A percentile compares a stretch with the other conserved stretches of the same genome.
Evolutionary conservation across 2,329 filamentous ascomycete species (phyloP).

Genomic region (Chrysoporthe cubensis): DNA sequence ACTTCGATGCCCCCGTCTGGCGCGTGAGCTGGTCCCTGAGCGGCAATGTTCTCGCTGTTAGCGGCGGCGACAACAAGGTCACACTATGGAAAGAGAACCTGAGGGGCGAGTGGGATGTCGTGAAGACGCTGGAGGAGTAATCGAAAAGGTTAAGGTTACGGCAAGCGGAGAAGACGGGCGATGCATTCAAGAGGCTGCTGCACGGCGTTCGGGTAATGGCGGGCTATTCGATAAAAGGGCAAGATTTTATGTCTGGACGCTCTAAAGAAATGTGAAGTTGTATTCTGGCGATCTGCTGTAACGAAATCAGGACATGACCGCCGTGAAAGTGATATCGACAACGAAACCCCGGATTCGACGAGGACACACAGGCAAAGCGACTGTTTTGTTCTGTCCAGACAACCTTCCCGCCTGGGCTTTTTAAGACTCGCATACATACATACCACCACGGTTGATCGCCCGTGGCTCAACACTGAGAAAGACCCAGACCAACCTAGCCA

Average conservation of each 20-base stretch:
- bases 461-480: too few species aligned
- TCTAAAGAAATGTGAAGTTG: background rate
- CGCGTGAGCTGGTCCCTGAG: conserved; percentile 97
- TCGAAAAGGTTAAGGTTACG: background rate
- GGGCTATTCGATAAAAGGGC: conserved; percentile 17
- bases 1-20: conserved; percentile 91
- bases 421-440: too few species aligned
- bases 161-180: background rate
- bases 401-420: too few species aligned
- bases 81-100: conserved; percentile 98
- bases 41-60: conserved; percentile 93
- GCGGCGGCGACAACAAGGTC: conserved; percentile 94
- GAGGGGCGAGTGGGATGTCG: conserved; percentile 93
- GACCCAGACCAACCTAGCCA: too few species aligned
- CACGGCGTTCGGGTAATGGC: conserved; percentile 25
- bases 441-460: too few species aligned
- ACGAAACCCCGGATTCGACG: too few species aligned
- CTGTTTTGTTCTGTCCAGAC: too few species aligned
- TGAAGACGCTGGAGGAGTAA: conserved; percentile 94
- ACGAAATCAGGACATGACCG: background rate
- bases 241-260: conserved; percentile 1
- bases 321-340: background rate
- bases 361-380: too few species aligned
- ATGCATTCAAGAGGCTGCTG: conserved; percentile 20
- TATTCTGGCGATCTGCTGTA: background rate